Percentiles rank a stretch among this genome's conserved stretches.
These are phyloP conservation scores for Biscogniauxia marginata DNA, from an alignment of 2,329 filamentous ascomycete species.

Conservation along the genomic window DNA sequence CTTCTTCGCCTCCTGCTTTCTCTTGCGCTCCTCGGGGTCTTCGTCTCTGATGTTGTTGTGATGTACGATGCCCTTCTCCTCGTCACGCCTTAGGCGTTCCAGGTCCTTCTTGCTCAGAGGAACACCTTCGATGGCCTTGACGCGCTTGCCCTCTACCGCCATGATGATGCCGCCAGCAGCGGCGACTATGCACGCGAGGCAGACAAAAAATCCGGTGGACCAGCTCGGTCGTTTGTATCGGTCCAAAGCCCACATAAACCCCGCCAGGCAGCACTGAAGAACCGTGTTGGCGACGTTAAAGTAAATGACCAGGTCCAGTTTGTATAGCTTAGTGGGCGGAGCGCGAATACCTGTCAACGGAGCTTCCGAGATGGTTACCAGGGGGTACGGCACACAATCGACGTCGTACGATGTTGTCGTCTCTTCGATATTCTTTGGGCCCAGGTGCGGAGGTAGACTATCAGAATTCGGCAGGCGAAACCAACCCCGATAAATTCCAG, in stretches of 20 bases:
- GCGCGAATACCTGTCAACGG: constrained; percentile 73
- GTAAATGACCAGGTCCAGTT: constrained; percentile 77
- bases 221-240: constrained; percentile 72
- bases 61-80: constrained; percentile 55
- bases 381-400: constrained; percentile 60
- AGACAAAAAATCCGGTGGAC: constrained; percentile 78
- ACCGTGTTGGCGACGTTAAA: constrained; percentile 77
- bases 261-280: constrained; percentile 69
- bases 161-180: constrained; percentile 67
- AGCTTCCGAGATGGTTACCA: constrained; percentile 59
- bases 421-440: constrained; percentile 50
- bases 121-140: constrained; percentile 72
- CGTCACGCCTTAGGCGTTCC: constrained; percentile 49
- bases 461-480: constrained; percentile 69
- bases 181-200: constrained; percentile 67
- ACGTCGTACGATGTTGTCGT: constrained; percentile 37
- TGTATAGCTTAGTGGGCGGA: constrained; percentile 67
- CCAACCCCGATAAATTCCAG: constrained; percentile 74
- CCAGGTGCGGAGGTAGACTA: constrained; percentile 51
- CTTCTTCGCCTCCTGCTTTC: constrained; percentile 37
- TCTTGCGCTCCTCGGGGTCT: constrained; percentile 44
- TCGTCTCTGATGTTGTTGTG: constrained; percentile 57
- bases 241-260: constrained; percentile 82
- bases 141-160: constrained; percentile 68
- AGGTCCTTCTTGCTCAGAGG: constrained; percentile 57